Conservation (phyloP, 768 basidiomycete species). For the Leccinum disarticulatum region DNA sequence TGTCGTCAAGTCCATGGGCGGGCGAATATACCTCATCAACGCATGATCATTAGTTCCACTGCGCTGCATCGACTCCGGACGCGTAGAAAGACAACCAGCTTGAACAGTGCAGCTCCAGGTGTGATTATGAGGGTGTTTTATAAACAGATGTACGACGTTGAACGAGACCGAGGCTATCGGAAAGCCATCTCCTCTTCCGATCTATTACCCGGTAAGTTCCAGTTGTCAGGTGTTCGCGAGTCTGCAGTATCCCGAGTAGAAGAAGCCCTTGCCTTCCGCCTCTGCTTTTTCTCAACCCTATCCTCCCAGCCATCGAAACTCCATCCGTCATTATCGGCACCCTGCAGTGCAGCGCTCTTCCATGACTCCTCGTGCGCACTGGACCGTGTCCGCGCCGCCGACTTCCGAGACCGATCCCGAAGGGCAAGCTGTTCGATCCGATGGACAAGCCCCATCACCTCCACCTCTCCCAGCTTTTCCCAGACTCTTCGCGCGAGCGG, state of each 20-base stretch:
- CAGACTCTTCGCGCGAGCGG: constrained; percentile 40
- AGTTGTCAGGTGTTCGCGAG: constrained; percentile 1
- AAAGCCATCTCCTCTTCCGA: neutral
- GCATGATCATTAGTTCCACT: no score
- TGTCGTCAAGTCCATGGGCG: no score
- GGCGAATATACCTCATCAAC: no score
- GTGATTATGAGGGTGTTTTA: neutral
- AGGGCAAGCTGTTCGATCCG: constrained; percentile 49
- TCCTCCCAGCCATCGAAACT: constrained; percentile 50
- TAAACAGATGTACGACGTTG: neutral
- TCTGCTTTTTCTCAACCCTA: constrained; percentile 1
- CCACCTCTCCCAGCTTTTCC: constrained; percentile 43
- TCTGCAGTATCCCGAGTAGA: neutral
- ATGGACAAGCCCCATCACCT: constrained; percentile 50
- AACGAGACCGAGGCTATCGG: neutral
- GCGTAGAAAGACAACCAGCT: no score
- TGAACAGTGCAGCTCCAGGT: neutral
- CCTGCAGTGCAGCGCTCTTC: constrained; percentile 40
- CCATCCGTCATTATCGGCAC: constrained; percentile 40
- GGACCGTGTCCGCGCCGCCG: neutral
- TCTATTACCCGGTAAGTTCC: neutral
- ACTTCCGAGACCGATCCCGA: constrained; percentile 22
- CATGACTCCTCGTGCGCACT: constrained; percentile 35
- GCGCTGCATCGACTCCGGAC: no score
- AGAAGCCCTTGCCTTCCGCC: neutral